Conservation (phyloP, 768 basidiomycete genomes). For the Mycena pura region DNA sequence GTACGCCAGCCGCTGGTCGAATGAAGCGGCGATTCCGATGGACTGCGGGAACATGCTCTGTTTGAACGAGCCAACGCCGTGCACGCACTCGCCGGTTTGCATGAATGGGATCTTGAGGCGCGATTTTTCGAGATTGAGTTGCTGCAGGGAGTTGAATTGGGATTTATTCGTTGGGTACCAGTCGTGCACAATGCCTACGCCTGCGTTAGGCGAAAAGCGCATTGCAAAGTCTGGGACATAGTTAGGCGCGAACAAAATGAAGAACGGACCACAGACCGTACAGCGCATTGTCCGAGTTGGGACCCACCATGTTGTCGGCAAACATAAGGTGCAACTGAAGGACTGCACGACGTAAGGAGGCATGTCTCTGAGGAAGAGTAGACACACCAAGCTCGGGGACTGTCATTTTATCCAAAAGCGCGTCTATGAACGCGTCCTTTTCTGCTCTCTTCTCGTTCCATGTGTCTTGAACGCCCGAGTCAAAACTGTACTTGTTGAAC, state of each 20-base stretch:
- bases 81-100: constrained; percentile 33
- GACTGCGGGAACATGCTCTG: constrained; percentile 34
- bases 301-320: constrained; percentile 25
- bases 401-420: constrained; percentile 22
- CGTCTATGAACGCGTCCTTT: constrained; percentile 26
- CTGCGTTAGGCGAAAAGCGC: constrained; percentile 16
- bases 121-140: constrained; percentile 29
- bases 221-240: constrained; percentile 14
- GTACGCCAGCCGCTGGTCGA: constrained; percentile 30
- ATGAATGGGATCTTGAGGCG: constrained; percentile 32
- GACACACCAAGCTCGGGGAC: constrained; percentile 22
- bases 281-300: constrained; percentile 22
- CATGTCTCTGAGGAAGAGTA: not conserved
- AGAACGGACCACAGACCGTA: constrained; percentile 5
- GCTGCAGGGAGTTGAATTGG: constrained; percentile 31
- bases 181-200: constrained; percentile 26
- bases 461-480: constrained; percentile 10
- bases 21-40: constrained; percentile 31
- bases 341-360: constrained; percentile 3
- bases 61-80: constrained; percentile 35
- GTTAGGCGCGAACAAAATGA: not conserved
- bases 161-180: constrained; percentile 29
- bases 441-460: constrained; percentile 6
- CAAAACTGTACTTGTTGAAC: constrained; percentile 21
- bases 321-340: constrained; percentile 28